Base-by-base conservation (phyloP, 2,329 filamentous ascomycete genomes). In the Corniculantispora saksenae region DNA sequence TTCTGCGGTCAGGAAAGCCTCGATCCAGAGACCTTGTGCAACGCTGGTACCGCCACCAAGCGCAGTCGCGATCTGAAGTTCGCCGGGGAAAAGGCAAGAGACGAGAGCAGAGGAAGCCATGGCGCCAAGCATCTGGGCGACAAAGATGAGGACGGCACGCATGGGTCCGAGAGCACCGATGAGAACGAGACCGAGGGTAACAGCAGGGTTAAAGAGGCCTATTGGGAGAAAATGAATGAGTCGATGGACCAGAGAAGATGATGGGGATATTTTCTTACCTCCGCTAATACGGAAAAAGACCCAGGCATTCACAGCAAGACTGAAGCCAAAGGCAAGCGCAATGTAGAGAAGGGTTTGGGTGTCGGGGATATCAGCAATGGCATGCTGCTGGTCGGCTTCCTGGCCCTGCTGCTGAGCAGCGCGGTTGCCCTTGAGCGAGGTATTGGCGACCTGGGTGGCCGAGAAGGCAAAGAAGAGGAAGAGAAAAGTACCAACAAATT, bases 111-210 rank as follows among this genome's bases (percentile, higher is more conserved):
- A 61, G 38, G 69, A 67, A 27, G 68, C 40, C 6, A 62, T 64
- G 23, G 66, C 69, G 23, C 67, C 69, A 3, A 70, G 54, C 1
- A 66, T 56, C 23, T 70, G 68, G 3, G 64, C 61, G 19, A 65
- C 43, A 40, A 67, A 63, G n/a, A 69, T 50, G 12, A 67, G 75
- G 0, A 78, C 61, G 5, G 80, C 82, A 6, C 85, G 82, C 1
- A 80, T 56, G 17, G 78, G 72, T 8, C 75, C 76, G 38, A 87
- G 77, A 3, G 80, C 83, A 23, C 81, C 81, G 38, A 83, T 80
- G 21, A 87, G 75, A 25, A 80, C 76, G 64, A 87, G 81, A 2
- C 81, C 84, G 1, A 87, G 74, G 0, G 85, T 86, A 23, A 78
- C 75, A 12, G 75, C 75, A 4, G 76, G 76, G 66, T 78, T 78